Evolutionary conservation across 352 stramenopile species (phyloP), one percentile per base, ranked within the genome.

Genomic region (Thalassiosira livingstoniorum): DNA sequence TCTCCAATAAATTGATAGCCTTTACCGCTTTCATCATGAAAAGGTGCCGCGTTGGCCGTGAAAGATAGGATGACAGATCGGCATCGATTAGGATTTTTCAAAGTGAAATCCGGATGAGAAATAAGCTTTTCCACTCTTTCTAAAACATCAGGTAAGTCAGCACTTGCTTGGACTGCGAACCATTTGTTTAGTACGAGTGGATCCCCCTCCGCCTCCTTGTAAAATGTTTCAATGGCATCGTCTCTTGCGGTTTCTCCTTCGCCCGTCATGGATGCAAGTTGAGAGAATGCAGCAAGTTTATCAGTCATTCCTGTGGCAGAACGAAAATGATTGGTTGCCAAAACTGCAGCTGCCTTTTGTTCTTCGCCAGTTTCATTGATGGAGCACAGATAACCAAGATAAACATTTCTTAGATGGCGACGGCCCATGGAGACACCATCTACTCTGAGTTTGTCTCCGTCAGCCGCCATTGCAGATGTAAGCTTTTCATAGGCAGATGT

Each of bases 31-130:
- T 88, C 86, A 32, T 89, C 86, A 80, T 97, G 95, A 75, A 97
- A 97, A 25, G 81, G 70, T 4, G 85, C 77, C n/a, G 92, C 72
- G 75, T 96, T 97, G 66, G 84, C 88, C 1, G 91, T 81, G 78
- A 97, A 97, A 1, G 85, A 88, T 29, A 82, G 80, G 45, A 97
- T 68, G 32, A 97, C 62, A 39, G 95, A 90, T 13, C 94, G 90
- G 54, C 91, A 92, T 21, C 94, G 84, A 82, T 97, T 97, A 0
- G 95, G 95, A 77, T 96, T 96, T 45, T 90, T 95, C 25, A 96
- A 66, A 23, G 82, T 94, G 87, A 97, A 97, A 62, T 96, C 92
- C 32, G 92, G 88, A 80, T 97, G 89, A 61, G 86, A 18, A 3
- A 96, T 70, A 57, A 76, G 68, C 51, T 89, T 88, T 1, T 86